Percentiles rank a stretch among this genome's conserved stretches.
phyloP scores from a whole-genome alignment of 192 early-diverging fungal genomes.

The Neocallimastix lanati region DNA sequence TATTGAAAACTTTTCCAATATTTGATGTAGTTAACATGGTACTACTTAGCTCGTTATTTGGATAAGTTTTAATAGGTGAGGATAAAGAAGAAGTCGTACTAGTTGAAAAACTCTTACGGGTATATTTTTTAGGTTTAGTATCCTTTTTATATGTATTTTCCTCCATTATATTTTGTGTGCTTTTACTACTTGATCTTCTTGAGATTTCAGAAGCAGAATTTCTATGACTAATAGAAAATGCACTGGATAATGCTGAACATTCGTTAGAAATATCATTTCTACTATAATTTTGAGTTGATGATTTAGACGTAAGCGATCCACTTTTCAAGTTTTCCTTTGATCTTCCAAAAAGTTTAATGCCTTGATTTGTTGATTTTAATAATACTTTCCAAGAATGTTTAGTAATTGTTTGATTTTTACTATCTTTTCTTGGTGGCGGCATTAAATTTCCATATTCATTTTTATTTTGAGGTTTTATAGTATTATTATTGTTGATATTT shows the following conservation, averaged over 20 bases:
- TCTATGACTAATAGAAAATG: too few relatives aligned
- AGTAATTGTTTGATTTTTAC: background rate
- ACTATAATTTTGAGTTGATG: too few relatives aligned
- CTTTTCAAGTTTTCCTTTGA: background rate
- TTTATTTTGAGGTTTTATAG: background rate
- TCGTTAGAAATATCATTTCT: background rate
- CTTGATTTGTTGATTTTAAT: background rate
- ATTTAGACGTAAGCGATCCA: background rate
- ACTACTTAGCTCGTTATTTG: background rate
- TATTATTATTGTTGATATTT: background rate
- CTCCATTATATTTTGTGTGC: background rate
- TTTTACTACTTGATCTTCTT: too few relatives aligned
- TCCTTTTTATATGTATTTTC: background rate
- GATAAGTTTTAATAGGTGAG: background rate
- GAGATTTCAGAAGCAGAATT: too few relatives aligned
- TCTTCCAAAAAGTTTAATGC: background rate
- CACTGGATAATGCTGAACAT: background rate
- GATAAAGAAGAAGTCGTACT: background rate
- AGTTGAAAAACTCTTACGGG: background rate
- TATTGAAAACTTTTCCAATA: background rate
- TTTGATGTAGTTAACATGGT: background rate
- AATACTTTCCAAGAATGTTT: background rate
- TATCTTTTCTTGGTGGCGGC: background rate
- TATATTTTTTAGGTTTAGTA: background rate
- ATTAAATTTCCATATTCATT: too few relatives aligned